Conservation (phyloP, 805 yeast species). For the Isabelozyma rhagii region DNA sequence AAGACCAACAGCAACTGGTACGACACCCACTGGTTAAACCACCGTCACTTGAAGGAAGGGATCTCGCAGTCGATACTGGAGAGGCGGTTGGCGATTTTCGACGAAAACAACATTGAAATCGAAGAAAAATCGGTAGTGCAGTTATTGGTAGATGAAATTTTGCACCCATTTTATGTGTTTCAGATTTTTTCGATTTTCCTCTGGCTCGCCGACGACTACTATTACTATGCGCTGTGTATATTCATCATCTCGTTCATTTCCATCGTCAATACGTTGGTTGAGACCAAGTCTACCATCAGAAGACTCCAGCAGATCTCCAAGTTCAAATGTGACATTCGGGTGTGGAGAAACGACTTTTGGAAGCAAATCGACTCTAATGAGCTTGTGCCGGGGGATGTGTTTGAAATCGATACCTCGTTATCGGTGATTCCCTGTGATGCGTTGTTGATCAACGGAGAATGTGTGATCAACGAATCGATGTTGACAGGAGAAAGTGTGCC, state of each 20-base stretch:
- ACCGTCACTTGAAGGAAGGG: constrained; percentile 59
- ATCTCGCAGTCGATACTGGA: constrained; percentile 65
- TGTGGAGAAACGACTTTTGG: constrained; percentile 93
- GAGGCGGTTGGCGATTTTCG: constrained; percentile 73
- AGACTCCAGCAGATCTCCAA: constrained; percentile 72
- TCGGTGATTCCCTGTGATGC: constrained; percentile 84
- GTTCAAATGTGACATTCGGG: constrained; percentile 79
- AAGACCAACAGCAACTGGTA: constrained; percentile 85
- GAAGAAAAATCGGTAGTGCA: constrained; percentile 65
- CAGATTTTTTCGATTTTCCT: constrained; percentile 88
- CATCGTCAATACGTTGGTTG: constrained; percentile 76
- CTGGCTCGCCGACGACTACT: constrained; percentile 91
- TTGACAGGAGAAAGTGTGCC: constrained; percentile 98
- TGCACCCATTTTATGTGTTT: constrained; percentile 94
- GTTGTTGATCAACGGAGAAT: constrained; percentile 81
- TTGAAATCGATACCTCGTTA: constrained; percentile 85
- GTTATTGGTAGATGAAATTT: constrained; percentile 77
- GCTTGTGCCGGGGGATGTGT: constrained; percentile 93
- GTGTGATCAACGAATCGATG: constrained; percentile 97
- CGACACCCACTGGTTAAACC: constrained; percentile 71
- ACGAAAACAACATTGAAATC: constrained; percentile 69
- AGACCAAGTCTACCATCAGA: constrained; percentile 71
- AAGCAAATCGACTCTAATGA: constrained; percentile 70
- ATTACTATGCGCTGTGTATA: constrained; percentile 91
- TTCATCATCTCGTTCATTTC: constrained; percentile 81